Conservation (phyloP, 2,329 filamentous ascomycete species). For the Colletotrichum siamense region DNA sequence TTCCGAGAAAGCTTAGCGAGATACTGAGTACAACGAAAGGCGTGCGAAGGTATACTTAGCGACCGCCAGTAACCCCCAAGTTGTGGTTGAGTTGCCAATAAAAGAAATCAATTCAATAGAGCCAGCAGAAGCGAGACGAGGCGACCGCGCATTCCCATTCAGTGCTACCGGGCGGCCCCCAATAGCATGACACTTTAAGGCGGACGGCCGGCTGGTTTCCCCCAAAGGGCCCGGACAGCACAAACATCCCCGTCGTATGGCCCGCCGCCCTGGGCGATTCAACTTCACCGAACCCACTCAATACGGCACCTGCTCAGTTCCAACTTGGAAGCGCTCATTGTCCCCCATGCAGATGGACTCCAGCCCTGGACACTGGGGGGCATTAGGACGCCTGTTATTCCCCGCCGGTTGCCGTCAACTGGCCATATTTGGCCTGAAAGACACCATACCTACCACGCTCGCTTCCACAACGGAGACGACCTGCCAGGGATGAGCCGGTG, state of each 20-base stretch:
- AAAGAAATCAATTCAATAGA: neutral
- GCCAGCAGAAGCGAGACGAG: neutral
- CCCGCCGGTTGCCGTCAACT: neutral
- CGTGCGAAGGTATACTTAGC: neutral
- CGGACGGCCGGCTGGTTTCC: neutral
- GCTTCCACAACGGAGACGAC: conserved; percentile 8
- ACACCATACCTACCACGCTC: neutral
- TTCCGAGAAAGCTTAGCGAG: conserved; percentile 19
- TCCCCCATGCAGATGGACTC: neutral
- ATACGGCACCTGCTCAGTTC: conserved; percentile 1
- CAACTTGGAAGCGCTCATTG: neutral
- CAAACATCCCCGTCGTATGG: neutral
- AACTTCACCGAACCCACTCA: conserved; percentile 4
- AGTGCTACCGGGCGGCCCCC: neutral
- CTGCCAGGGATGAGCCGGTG: neutral
- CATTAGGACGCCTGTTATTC: neutral
- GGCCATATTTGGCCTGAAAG: neutral
- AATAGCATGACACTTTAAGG: conserved; percentile 2
- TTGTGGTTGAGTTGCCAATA: neutral
- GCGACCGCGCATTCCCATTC: conserved; percentile 1
- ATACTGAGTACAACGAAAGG: neutral
- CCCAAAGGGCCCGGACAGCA: neutral
- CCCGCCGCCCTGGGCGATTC: conserved; percentile 4
- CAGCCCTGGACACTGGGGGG: neutral
- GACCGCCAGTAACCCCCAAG: neutral